A percentile compares a stretch with the other conserved stretches of the same genome.
phyloP scores from a whole-genome alignment of 1,284 basidiomycete species.

The Rhodotorula sp. region DNA sequence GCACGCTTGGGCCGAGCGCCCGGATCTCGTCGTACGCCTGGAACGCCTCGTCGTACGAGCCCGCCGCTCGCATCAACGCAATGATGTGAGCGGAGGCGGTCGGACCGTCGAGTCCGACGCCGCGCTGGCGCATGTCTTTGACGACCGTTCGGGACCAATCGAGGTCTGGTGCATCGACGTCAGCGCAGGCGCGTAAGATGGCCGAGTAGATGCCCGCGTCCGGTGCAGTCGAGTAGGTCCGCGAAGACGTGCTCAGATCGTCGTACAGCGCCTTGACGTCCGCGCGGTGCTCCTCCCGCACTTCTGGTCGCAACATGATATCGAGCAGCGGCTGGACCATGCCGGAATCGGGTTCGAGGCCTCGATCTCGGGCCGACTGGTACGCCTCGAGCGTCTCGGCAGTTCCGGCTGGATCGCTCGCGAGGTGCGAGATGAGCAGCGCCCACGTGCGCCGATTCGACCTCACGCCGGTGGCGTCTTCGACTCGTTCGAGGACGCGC shows the following conservation, averaged over 20 bases:
- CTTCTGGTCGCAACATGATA: conserved; percentile 12
- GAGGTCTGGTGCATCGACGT: conserved; percentile 23
- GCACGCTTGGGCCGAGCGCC: conserved; percentile 32
- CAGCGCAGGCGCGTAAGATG: conserved; percentile 34
- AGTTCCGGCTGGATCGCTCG: not conserved
- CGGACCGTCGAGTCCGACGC: conserved; percentile 24
- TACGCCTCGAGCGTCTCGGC: conserved; percentile 28
- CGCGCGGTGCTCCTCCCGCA: conserved; percentile 6
- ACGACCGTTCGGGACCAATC: conserved; percentile 27
- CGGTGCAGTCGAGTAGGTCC: conserved; percentile 17
- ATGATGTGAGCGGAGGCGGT: conserved; percentile 19
- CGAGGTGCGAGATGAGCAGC: conserved; percentile 18
- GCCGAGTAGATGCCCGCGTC: conserved; percentile 30
- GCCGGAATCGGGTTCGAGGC: conserved; percentile 26
- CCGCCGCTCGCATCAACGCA: conserved; percentile 31
- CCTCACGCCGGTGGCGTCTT: conserved; percentile 9
- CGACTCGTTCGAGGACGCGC: conserved; percentile 24
- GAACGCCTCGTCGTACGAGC: conserved; percentile 36
- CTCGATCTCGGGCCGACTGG: conserved; percentile 30
- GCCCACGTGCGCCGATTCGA: conserved; percentile 29
- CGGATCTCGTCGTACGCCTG: conserved; percentile 35
- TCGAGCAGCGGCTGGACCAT: conserved; percentile 38
- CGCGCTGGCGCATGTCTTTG: conserved; percentile 30
- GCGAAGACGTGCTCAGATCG: conserved; percentile 26
- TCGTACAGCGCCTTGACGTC: conserved; percentile 34